Evolutionary conservation across 169 alveolate species (phyloP), one percentile per base, ranked within the genome.

Genomic region (Besnoitia besnoiti): DNA sequence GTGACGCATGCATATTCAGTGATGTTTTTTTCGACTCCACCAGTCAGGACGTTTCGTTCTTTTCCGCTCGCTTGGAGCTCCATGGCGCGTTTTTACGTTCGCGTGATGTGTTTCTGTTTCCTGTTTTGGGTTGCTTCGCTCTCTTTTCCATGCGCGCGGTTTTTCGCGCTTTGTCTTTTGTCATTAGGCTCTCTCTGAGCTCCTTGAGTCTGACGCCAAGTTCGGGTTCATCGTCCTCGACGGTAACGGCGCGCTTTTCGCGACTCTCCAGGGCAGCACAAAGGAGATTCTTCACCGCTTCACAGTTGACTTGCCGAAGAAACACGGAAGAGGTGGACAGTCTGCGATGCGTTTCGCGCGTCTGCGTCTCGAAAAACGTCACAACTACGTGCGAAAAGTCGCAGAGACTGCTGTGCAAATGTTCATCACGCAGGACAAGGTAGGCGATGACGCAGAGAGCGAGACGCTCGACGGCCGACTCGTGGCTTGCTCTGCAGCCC

Each of bases 261-360:
- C 99, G 0, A 98, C 99, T 3, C 97, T 99, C 42, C 99, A 98
- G 94, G 99, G 99, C 42, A 94, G 93, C 88, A 94, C 93, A 44
- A 80, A 95, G 33, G 96, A 94, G 47, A 93, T 93, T 19, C 77
- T 91, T 47, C 98, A 98, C 93, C 96, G 98, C 93, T 98, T 99
- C 95, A 96, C 98, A 40, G 99, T 99, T 10, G 99, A 98, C 90
- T 96, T 99, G 49, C 99, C 99, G 19, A 99, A 99, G 96, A 99
- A 99, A 95, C 99, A 99, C 94, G 99, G 99, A 50, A 96, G 99
- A 90, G 99, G 99, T 85, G 99, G 99, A 44, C 99, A 99, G 97
- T 98, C 99, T 46, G 99, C 99, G n/a, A 96, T 99, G 95, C 98
- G 99, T 94, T 99, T 99, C 95, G 99, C 99, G n/a, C 98, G 99